A percentile compares a stretch with the other conserved stretches of the same genome.
Evolutionary conservation across 176 grass and related monocot species (phyloP).

Genomic region (Canna indica): DNA sequence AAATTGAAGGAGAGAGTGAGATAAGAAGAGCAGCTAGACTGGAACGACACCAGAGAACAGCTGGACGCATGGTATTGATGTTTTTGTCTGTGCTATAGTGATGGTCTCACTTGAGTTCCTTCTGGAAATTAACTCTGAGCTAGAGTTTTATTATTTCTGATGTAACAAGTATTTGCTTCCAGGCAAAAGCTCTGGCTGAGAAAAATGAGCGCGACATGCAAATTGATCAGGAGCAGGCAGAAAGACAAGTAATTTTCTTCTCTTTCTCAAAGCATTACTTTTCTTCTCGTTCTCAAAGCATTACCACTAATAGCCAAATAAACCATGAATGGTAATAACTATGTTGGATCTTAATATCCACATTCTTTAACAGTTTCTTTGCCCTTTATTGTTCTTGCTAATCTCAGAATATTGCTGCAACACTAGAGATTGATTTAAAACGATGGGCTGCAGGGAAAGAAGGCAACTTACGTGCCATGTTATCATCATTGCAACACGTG

Average conservation of each 20-base stretch:
- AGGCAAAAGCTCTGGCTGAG: slow-evolving; percentile 77
- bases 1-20: slow-evolving; percentile 66
- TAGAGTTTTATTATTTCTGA: not conserved
- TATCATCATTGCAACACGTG: slow-evolving; percentile 91
- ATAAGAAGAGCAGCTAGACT: slow-evolving; percentile 84
- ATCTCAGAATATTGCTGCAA: slow-evolving; percentile 75
- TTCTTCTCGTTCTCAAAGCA: not conserved
- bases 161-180: not conserved
- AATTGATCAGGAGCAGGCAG: slow-evolving; percentile 60
- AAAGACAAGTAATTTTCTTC: slow-evolving; percentile 57
- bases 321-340: not conserved
- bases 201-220: slow-evolving; percentile 81
- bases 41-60: slow-evolving; percentile 58
- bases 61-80: slow-evolving; percentile 52
- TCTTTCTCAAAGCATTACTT: not conserved
- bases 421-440: slow-evolving; percentile 72
- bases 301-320: not conserved
- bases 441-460: slow-evolving; percentile 98
- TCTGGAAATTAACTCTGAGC: not conserved
- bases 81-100: slow-evolving; percentile 4
- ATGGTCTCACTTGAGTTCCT: not conserved
- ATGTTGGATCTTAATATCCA: not conserved
- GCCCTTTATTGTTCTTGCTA: slow-evolving; percentile 14
- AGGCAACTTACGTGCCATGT: slow-evolving; percentile 79
- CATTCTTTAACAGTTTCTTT: slow-evolving; percentile 20